Evolutionary conservation across 495 filamentous ascomycete species (phyloP).

Genomic region (Hypomontagnella submonticulosa): DNA sequence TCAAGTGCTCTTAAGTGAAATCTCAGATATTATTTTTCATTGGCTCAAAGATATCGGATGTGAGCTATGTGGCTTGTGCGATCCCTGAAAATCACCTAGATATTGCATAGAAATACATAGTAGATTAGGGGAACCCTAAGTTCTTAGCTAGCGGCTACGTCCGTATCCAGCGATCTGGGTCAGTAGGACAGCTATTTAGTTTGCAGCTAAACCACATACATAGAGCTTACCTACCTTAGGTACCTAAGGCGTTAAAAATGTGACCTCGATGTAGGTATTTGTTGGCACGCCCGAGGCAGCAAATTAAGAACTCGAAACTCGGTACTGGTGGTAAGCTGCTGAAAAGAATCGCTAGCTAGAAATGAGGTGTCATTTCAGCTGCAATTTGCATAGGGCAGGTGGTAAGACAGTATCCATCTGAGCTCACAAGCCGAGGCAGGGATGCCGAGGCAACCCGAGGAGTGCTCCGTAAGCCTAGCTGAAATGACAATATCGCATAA

Average conservation of each 20-base stretch:
- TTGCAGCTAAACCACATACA: constrained; percentile 21
- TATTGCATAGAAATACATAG: no score
- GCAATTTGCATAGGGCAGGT: neutral
- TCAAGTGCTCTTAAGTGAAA: no score
- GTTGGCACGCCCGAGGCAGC: constrained; percentile 12
- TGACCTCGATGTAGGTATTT: no score
- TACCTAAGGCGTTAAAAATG: no score
- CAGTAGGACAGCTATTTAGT: constrained; percentile 15
- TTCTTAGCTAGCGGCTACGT: neutral
- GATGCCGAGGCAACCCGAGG: constrained; percentile 23
- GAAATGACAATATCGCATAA: no score
- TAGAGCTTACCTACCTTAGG: no score
- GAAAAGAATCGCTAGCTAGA: neutral
- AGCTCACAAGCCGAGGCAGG: constrained; percentile 19
- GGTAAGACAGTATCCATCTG: neutral
- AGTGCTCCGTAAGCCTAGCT: neutral
- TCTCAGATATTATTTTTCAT: no score
- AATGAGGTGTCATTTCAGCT: constrained; percentile 8
- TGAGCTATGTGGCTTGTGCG: no score
- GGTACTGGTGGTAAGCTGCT: neutral
- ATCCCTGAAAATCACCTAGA: no score
- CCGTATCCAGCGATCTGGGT: constrained; percentile 30
- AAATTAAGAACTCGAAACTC: neutral
- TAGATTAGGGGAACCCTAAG: no score
- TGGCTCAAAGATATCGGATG: no score